These are phyloP conservation scores for Globisporangium emineosum DNA, from an alignment of 352 stramenopile genomes.

Conservation along the genomic window DNA sequence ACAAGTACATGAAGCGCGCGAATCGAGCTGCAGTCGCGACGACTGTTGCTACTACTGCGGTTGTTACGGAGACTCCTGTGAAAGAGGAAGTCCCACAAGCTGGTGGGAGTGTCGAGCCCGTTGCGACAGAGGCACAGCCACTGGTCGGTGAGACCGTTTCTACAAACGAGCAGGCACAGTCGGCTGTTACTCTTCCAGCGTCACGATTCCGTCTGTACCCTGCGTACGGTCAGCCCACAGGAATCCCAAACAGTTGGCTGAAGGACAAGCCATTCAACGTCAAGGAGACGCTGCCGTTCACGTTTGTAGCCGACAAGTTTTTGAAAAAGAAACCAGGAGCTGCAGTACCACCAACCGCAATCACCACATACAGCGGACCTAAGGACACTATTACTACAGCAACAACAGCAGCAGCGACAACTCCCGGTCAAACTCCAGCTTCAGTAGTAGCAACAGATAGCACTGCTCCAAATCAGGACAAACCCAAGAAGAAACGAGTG, in stretches of 20 bases:
- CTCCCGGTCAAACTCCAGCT: not conserved
- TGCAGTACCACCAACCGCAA: not conserved
- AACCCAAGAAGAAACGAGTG: constrained; percentile 13
- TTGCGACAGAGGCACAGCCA: not conserved
- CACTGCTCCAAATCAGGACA: not conserved
- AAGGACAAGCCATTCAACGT: constrained; percentile 33
- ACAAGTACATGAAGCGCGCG: constrained; percentile 7
- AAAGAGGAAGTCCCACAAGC: not conserved
- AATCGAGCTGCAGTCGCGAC: too few relatives aligned
- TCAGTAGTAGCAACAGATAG: not conserved
- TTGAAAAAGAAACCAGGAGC: constrained; percentile 33
- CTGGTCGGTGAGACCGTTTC: not conserved
- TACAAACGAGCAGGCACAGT: not conserved
- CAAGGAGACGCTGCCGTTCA: constrained; percentile 42
- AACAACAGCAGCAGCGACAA: not conserved
- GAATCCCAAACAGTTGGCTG: constrained; percentile 33
- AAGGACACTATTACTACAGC: not conserved
- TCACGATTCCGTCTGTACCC: constrained; percentile 33
- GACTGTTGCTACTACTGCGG: too few relatives aligned
- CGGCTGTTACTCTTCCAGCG: not conserved
- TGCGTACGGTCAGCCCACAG: constrained; percentile 39
- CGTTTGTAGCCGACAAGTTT: constrained; percentile 60
- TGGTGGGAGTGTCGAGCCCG: not conserved
- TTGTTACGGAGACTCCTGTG: not conserved
- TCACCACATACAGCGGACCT: not conserved